phyloP scores from a whole-genome alignment of 164 flowering plant genomes.

The Dillenia suffruticosa region DNA sequence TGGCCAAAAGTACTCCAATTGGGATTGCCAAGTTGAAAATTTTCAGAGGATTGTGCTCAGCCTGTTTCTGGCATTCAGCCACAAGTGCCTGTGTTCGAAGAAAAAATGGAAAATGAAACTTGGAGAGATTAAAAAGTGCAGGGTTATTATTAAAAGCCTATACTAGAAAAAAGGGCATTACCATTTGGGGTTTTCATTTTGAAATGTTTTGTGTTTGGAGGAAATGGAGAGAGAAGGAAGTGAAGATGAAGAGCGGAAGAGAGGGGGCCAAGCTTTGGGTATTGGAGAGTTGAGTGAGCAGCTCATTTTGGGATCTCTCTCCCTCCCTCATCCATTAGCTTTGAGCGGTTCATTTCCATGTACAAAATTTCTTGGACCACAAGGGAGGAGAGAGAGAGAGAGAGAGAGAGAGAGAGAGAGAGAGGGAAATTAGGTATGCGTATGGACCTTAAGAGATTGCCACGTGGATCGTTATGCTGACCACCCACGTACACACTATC shows the following conservation, averaged over 20 bases:
- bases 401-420: too few species aligned
- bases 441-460: not conserved
- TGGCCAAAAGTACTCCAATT: conserved; percentile 49
- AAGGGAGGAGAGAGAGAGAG: too few species aligned
- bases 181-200: conserved; percentile 19
- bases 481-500: too few species aligned
- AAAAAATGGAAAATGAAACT: conserved; percentile 4
- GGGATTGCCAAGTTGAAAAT: conserved; percentile 40
- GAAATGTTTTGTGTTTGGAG: conserved; percentile 17
- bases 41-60: conserved; percentile 7
- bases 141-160: not conserved
- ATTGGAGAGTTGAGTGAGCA: conserved; percentile 30
- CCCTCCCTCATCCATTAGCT: conserved; percentile 16
- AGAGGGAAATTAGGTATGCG: too few species aligned
- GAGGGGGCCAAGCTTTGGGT: conserved; percentile 41
- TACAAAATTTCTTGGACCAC: not conserved
- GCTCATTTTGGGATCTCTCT: conserved; percentile 35
- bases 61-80: conserved; percentile 7
- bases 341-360: conserved; percentile 10
- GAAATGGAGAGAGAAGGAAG: conserved; percentile 17
- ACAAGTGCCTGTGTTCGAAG: conserved; percentile 14
- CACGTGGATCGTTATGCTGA: conserved; percentile 6
- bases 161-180: not conserved
- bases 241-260: conserved; percentile 12
- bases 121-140: not conserved